Conservation (phyloP, 495 filamentous ascomycete species). For the Haplographium delicatum region DNA sequence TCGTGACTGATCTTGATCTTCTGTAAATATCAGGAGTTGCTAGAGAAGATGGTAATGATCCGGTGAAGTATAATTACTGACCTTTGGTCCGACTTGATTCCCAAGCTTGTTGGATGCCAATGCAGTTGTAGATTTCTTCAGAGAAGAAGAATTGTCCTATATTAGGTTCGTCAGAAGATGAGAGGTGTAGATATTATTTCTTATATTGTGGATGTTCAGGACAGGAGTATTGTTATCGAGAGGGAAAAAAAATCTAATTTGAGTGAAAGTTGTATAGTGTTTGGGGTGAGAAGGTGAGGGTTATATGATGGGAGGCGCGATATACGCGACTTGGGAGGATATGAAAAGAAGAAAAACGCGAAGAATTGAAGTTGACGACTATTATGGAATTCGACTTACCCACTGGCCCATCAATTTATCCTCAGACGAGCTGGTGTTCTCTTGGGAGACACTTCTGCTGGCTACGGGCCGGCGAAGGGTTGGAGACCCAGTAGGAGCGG, state of each 20-base stretch:
- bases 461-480: conserved; percentile 33
- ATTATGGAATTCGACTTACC: no score
- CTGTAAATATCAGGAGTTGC: conserved; percentile 30
- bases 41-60: background rate
- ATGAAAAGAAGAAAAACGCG: no score
- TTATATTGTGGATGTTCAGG: no score
- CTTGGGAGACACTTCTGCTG: conserved; percentile 33
- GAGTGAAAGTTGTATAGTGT: no score
- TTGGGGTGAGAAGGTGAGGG: no score
- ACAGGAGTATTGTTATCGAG: no score
- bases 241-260: no score
- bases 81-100: conserved; percentile 38
- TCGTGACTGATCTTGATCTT: conserved; percentile 46
- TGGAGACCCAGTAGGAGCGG: conserved; percentile 44
- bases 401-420: conserved; percentile 26
- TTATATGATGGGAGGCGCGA: no score
- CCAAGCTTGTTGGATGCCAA: conserved; percentile 43
- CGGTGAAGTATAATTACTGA: background rate
- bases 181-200: no score
- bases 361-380: no score
- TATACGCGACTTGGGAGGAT: no score
- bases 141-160: conserved; percentile 3
- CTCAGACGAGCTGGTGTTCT: conserved; percentile 36
- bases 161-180: no score
- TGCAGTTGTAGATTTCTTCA: conserved; percentile 35